phyloP scores from a whole-genome alignment of 768 basidiomycete genomes.

The Phlebiopsis gigantea region DNA sequence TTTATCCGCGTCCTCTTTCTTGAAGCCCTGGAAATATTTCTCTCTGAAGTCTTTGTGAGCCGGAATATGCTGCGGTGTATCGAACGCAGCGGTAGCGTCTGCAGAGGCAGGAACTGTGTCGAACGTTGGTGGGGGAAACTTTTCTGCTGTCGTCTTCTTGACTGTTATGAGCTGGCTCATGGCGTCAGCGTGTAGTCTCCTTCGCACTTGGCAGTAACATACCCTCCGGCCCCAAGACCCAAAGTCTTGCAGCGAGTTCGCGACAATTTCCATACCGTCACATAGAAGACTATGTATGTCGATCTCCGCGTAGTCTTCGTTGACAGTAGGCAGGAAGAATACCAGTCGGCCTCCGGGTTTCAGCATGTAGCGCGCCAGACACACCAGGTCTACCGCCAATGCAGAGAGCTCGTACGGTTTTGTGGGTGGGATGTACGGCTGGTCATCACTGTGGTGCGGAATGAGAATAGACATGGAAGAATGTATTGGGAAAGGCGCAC shows the following conservation, averaged over 20 bases:
- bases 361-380: slow-evolving; percentile 77
- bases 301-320: slow-evolving; percentile 83
- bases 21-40: slow-evolving; percentile 85
- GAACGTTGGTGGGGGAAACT: slow-evolving; percentile 53
- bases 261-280: slow-evolving; percentile 83
- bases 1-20: slow-evolving; percentile 25
- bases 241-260: slow-evolving; percentile 89
- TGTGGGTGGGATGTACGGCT: slow-evolving; percentile 83
- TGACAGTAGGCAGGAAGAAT: slow-evolving; percentile 92
- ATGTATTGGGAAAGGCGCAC: background rate
- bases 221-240: slow-evolving; percentile 93
- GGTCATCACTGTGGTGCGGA: slow-evolving; percentile 37
- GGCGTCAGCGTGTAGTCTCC: background rate
- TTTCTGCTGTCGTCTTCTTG: slow-evolving; percentile 50
- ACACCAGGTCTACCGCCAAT: slow-evolving; percentile 75
- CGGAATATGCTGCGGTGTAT: slow-evolving; percentile 38
- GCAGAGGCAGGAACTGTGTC: slow-evolving; percentile 20
- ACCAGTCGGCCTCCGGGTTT: slow-evolving; percentile 86
- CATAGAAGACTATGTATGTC: slow-evolving; percentile 78
- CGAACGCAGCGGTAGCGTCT: background rate
- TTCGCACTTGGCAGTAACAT: slow-evolving; percentile 26
- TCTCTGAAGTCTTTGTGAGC: slow-evolving; percentile 88
- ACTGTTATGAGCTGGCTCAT: slow-evolving; percentile 81
- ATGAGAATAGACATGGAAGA: slow-evolving; percentile 37
- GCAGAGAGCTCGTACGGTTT: slow-evolving; percentile 89